Evolutionary conservation across 768 basidiomycete genomes (phyloP).

Genomic region (Leccinum longicurvipes): DNA sequence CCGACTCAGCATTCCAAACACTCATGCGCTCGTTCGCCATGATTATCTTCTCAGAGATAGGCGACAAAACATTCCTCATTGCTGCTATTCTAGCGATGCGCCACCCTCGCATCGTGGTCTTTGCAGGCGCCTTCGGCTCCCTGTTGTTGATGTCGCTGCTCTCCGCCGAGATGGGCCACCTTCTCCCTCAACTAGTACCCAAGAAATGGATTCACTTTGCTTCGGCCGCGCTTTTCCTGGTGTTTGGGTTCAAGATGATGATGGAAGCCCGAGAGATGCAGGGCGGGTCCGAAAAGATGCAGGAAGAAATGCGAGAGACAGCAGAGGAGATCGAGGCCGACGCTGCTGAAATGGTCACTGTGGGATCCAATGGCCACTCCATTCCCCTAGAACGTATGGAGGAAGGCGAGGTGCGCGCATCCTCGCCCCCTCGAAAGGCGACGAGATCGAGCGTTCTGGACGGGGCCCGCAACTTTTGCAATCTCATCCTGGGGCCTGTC

Average conservation of each 20-base stretch:
- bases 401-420: slow-evolving; percentile 46
- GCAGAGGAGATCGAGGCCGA: slow-evolving; percentile 92
- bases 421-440: slow-evolving; percentile 14
- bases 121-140: slow-evolving; percentile 83
- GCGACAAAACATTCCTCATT: slow-evolving; percentile 91
- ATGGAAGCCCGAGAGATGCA: slow-evolving; percentile 82
- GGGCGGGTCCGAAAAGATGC: slow-evolving; percentile 72
- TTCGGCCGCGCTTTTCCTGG: slow-evolving; percentile 80
- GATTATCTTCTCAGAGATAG: slow-evolving; percentile 92
- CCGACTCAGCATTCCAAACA: slow-evolving; percentile 36
- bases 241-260: slow-evolving; percentile 89
- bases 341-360: slow-evolving; percentile 43
- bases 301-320: slow-evolving; percentile 95
- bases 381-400: slow-evolving; percentile 78
- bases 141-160: slow-evolving; percentile 92
- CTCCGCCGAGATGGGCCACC: slow-evolving; percentile 88
- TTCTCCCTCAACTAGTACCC: slow-evolving; percentile 84
- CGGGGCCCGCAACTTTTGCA: slow-evolving; percentile 78
- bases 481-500: slow-evolving; percentile 82
- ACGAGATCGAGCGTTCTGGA: slow-evolving; percentile 40
- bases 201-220: slow-evolving; percentile 60
- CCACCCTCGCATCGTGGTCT: slow-evolving; percentile 82
- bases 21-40: slow-evolving; percentile 80
- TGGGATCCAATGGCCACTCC: slow-evolving; percentile 32
- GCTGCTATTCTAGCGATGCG: slow-evolving; percentile 93